Percentiles rank a stretch among this genome's conserved stretches.
These are phyloP conservation scores for Melanomma pulvis-pyrius DNA, from an alignment of 495 filamentous ascomycete species.

Conservation along the genomic window DNA sequence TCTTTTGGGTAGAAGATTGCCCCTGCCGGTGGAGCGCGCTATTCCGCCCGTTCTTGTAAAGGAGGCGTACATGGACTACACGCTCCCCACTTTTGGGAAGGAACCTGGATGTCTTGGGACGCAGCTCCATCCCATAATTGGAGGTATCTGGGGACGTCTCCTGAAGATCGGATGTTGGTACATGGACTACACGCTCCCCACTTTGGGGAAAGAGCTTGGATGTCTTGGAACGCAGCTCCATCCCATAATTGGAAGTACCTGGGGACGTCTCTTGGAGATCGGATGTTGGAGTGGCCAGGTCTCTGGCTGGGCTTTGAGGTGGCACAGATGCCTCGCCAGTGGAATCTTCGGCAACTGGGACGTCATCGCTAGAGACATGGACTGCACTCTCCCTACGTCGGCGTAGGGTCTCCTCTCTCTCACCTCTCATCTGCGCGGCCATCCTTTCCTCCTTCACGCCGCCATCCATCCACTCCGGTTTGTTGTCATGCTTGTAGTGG, in stretches of 20 bases:
- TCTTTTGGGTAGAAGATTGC: no score
- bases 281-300: background rate
- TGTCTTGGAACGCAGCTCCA: background rate
- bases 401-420: conserved; percentile 52
- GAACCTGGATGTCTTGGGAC: background rate
- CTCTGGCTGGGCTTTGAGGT: background rate
- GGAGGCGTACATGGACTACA: no score
- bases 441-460: conserved; percentile 53
- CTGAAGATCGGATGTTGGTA: no score
- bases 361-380: background rate
- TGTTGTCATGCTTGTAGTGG: conserved; percentile 50
- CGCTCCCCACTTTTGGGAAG: no score
- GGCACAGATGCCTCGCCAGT: background rate
- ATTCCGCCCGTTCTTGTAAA: no score
- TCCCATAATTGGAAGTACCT: background rate
- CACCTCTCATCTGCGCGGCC: conserved; percentile 53
- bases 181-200: no score
- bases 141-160: background rate
- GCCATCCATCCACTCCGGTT: conserved; percentile 63
- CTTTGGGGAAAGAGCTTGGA: background rate
- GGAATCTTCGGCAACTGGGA: background rate
- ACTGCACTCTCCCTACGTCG: conserved; percentile 39
- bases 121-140: background rate
- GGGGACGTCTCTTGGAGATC: background rate
- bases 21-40: no score